Base-by-base conservation (phyloP, 805 yeast species). In the Ogataea kodamae region DNA sequence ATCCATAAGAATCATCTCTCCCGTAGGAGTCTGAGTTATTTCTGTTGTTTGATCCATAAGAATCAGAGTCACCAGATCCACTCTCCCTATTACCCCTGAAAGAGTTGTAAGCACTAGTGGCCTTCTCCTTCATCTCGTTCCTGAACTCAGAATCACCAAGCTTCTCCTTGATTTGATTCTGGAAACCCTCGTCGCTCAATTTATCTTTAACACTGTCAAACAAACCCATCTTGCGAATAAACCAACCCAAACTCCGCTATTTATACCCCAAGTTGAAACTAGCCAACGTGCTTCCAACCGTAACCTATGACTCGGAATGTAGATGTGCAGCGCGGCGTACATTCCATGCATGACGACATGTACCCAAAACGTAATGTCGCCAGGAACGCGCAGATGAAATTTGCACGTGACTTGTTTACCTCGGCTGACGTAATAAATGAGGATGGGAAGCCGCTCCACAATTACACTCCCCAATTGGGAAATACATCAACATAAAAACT, bases 131-230 rank as follows among this genome's bases (percentile, higher is more conserved):
- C 25, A 43, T 12, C 21, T 48, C 40, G 36, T 42, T 40, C 42
- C 46, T 46, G 52, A 49, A 49, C 18, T 37, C 27, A 22, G 47
- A 45, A 39, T 46, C 54, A 18, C 30, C 39, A 23, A 62, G 54
- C 30, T 57, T 57, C 17, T 64, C 59, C 51, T 62, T 67, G 25
- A 64, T n/a, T 18, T 48, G 42, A 35, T 42, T 40, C 42, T 45
- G 44, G 52, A 49, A 49, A 18, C 36, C 27, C 23, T 49, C 46
- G 40, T 46, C 54, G 19, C 30, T 38, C 25, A 62, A 54, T 31
- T 57, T 57, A 17, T 64, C 59, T 50, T 62, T 67, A 25, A 64
- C 68, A 34, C 50, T 54, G 43, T 67, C 72, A 45, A 68, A 63
- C 34, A 68, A 53, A 38, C 73, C 73, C 55, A 50, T 50, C 43